phyloP scores from a whole-genome alignment of 208 protist genomes.

The Porcisia deanei region DNA sequence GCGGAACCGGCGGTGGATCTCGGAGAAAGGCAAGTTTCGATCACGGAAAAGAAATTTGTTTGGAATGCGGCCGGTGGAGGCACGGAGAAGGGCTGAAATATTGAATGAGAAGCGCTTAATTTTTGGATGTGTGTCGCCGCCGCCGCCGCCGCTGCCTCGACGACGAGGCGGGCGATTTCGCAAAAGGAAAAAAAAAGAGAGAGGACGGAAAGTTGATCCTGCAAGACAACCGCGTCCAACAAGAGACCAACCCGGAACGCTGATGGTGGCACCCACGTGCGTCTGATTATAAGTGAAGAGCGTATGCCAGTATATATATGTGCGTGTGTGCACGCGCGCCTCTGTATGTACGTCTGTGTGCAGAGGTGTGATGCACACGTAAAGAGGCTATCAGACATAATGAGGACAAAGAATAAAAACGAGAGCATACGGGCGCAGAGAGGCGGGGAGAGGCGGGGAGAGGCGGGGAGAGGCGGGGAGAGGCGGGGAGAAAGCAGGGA shows the following conservation, averaged over 20 bases:
- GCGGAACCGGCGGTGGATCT: conserved; percentile 32
- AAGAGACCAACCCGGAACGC: neutral
- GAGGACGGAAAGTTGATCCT: neutral
- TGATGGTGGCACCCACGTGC: neutral
- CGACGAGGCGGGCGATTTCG: neutral
- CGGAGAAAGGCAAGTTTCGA: conserved; percentile 21
- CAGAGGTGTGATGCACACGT: neutral
- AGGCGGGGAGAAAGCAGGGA: neutral
- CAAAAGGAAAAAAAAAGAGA: neutral
- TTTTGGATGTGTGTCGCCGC: neutral
- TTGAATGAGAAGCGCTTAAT: conserved; percentile 21
- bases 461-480: neutral
- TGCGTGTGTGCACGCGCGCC: too few species aligned
- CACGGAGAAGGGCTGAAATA: conserved; percentile 9
- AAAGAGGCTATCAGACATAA: neutral
- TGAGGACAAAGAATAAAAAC: neutral
- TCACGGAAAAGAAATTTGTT: conserved; percentile 9
- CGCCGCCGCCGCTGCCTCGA: too few species aligned
- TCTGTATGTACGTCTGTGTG: neutral
- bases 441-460: neutral
- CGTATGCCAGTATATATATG: neutral
- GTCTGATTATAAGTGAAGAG: neutral
- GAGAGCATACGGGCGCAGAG: neutral
- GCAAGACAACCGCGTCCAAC: neutral
- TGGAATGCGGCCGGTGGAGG: conserved; percentile 10